Conservation (phyloP, 176 grass and related monocot species). For the Rhynchospora breviuscula region DNA sequence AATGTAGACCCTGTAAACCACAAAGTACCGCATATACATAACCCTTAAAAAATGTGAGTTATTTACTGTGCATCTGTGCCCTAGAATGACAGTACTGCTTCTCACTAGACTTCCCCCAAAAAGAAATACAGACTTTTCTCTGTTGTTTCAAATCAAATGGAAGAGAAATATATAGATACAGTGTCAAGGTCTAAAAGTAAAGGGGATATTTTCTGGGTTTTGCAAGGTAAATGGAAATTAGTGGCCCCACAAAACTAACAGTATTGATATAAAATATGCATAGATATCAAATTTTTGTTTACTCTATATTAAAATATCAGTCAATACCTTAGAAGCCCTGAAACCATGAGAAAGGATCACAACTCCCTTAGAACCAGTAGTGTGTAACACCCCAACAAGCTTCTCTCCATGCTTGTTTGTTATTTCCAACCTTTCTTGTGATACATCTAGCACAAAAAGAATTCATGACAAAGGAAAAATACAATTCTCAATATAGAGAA, state of each 20-base stretch:
- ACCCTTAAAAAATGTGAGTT: neutral
- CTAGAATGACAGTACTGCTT: too few species aligned
- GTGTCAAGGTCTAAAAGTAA: too few species aligned
- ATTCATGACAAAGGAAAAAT: neutral
- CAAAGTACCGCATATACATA: neutral
- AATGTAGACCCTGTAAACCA: neutral
- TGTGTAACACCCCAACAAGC: conserved; percentile 58
- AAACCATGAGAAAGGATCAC: conserved; percentile 86
- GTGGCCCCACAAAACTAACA: neutral
- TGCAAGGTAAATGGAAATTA: neutral
- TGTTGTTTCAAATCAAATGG: neutral
- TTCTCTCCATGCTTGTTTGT: conserved; percentile 70
- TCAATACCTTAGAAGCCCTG: conserved; percentile 53
- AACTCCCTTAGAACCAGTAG: conserved; percentile 54
- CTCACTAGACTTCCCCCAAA: neutral
- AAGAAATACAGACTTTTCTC: neutral
- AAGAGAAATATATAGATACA: neutral
- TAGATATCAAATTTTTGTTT: neutral
- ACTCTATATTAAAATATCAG: neutral
- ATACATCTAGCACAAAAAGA: conserved; percentile 18
- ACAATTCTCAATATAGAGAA: neutral
- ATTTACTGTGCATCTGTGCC: too few species aligned
- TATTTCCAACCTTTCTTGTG: conserved; percentile 41
- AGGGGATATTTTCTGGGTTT: neutral
- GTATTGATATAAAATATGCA: neutral